Evolutionary conservation across 2,329 filamentous ascomycete species (phyloP).

Genomic region (Epicoccum sorghinum): DNA sequence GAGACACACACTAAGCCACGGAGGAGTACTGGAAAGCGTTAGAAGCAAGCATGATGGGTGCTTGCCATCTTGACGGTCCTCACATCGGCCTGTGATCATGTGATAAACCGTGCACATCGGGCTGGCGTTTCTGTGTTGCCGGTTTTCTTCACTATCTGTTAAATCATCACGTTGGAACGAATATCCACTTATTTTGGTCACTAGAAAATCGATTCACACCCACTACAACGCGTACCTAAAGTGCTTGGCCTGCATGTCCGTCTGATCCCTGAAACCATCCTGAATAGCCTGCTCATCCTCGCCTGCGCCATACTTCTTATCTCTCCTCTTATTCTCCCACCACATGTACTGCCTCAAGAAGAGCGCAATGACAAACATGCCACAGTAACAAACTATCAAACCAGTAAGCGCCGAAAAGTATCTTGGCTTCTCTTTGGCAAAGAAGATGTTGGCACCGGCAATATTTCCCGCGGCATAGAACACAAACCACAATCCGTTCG

Average conservation of each 20-base stretch:
- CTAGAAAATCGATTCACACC: too few relatives aligned
- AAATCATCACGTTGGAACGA: too few relatives aligned
- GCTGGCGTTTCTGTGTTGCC: too few relatives aligned
- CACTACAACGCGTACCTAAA: conserved; percentile 44
- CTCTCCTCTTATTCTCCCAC: conserved; percentile 42
- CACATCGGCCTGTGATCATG: too few relatives aligned
- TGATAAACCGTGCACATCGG: too few relatives aligned
- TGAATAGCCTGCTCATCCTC: conserved; percentile 39
- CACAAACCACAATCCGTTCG: conserved; percentile 58
- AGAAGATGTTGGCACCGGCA: conserved; percentile 56
- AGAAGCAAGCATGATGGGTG: not conserved
- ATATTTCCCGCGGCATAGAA: conserved; percentile 59
- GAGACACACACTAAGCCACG: not conserved
- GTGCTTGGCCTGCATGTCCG: conserved; percentile 41
- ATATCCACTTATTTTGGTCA: too few relatives aligned
- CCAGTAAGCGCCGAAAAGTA: conserved; percentile 55
- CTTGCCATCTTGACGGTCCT: too few relatives aligned
- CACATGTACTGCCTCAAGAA: conserved; percentile 39
- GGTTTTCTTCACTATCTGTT: too few relatives aligned
- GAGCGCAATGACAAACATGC: conserved; percentile 45
- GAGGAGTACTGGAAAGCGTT: not conserved
- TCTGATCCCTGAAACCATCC: conserved; percentile 46
- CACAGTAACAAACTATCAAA: conserved; percentile 53
- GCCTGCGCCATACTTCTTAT: conserved; percentile 33
- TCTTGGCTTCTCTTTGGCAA: conserved; percentile 51